Base-by-base conservation (phyloP, 1,139 yeast genomes). In the Zygotorulaspora mrakii region DNA sequence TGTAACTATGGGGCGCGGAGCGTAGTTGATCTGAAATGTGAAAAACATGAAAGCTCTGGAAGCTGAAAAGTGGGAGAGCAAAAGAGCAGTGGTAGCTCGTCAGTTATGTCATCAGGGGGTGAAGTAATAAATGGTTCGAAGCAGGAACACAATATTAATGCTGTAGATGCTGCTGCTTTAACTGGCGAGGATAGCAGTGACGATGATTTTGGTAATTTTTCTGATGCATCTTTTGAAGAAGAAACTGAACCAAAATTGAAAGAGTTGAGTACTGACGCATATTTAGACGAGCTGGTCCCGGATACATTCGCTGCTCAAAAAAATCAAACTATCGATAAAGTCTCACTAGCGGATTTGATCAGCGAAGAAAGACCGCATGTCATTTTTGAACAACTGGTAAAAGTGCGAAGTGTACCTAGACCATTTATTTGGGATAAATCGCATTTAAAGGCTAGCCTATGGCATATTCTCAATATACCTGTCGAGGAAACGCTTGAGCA, bases 181-280 rank as follows among this genome's bases (percentile, higher is more conserved):
- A n/a, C n/a, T n/a, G 23, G 10, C 11, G 38, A 34, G 1, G 44
- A 40, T 33, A 52, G 45, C 14, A 50, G 53, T 30, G 54, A 57
- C 22, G 62, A 57, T 25, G 62, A 56, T 41, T 59, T 58, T 42
- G 64, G 62, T 16, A 56, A 51, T 31, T 59, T 58, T 35, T 57
- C 61, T n/a, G 62, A 57, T 44, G 61, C 60, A 2, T 54, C 61
- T 5, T 37, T 52, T 38, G 59, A 52, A 31, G 49, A 38, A 7
- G 46, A 37, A 8, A 20, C 11, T 9, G 40, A 31, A 3, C 32
- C 35, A 17, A 23, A 30, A 22, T 20, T 17, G 4, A 38, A 17
- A 3, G 23, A 25, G 11, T 33, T 34, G 12, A 35, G 24, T 3
- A 17, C 13, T 17, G 10, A 16, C 9, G 11, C 27, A 7, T 43